These are phyloP conservation scores for Backusella sp. DNA, from an alignment of 192 early-diverging fungal species.

Conservation along the genomic window DNA sequence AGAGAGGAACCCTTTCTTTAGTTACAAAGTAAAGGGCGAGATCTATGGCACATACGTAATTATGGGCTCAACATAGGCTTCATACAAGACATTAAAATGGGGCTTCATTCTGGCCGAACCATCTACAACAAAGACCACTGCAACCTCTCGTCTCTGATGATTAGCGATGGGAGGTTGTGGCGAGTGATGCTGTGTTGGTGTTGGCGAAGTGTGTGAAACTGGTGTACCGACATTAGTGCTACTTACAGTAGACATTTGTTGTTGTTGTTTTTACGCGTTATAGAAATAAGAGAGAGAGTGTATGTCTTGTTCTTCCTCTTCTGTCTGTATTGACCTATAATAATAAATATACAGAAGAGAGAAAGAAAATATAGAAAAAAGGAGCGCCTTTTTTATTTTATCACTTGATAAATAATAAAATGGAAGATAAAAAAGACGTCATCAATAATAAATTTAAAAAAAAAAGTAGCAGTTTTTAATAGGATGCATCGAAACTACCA, in stretches of 20 bases:
- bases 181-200: slow-evolving; percentile 13
- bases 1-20: neutral
- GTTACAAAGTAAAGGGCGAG: neutral
- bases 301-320: neutral
- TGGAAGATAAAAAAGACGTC: no score
- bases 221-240: slow-evolving; percentile 18
- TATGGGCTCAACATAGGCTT: slow-evolving; percentile 54
- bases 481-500: no score
- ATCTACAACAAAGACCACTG: slow-evolving; percentile 56
- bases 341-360: neutral
- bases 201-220: slow-evolving; percentile 26
- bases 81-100: slow-evolving; percentile 43
- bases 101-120: slow-evolving; percentile 49
- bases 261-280: neutral
- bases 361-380: neutral
- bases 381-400: neutral
- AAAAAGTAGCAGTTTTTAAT: no score
- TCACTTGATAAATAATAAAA: no score
- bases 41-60: slow-evolving; percentile 34
- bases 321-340: neutral
- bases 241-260: neutral
- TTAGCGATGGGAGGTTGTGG: slow-evolving; percentile 25
- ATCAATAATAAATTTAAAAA: no score
- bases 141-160: slow-evolving; percentile 48
- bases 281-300: neutral